Base-by-base conservation (phyloP, 371 early-diverging fungal species). In the Blakeslea trispora region DNA sequence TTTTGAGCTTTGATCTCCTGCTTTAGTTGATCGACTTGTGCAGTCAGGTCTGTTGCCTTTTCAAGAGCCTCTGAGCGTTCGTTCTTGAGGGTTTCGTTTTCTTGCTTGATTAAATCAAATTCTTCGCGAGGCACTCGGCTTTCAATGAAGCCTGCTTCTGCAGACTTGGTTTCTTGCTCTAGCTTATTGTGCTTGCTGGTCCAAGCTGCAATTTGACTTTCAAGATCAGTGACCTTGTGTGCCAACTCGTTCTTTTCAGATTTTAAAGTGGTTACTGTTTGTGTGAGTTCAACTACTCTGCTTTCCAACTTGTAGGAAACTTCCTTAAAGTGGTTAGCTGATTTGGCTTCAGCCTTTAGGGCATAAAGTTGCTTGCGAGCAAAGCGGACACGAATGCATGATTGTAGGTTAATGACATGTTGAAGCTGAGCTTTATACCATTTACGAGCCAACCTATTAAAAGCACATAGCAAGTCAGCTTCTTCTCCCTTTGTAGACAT, bases 211-310 rank as follows among this genome's bases (percentile, higher is more conserved):
- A 86, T 66, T 61, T 90, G 87, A 2, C 45, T 68, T 66, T 93
- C 93, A 42, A 90, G 66, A 6, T 72, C 63, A 10, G 64, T 58
- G 24, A 82, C 67, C 41, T 79, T 80, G 21, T 80, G 73, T 22
- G 58, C 63, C 42, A 90, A 57, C 3, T 60, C 61, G 23, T 81
- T 82, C 66, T 84, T 86, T 65, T 92, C 93, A 37, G 81, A 72
- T 53, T 83, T 82, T 47, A 88, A 81, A 52, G 73, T 64, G 14
- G 82, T 83, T 53, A 97, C 64, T 39, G 77, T 72, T 73, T 91
- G 93, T 15, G 95, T 95, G 59, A 98, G 79, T 69, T 91, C 93
- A 57, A 97, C 87, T 46, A 98, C 90, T 82, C 96, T 97, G 77
- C 83, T 91, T 69, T 98, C 98, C 9, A 99, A 81, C 69, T 89